Percentiles rank a stretch among this genome's conserved stretches.
These are phyloP conservation scores for Tricholoma saponaceum DNA, from an alignment of 768 basidiomycete genomes.

Conservation along the genomic window DNA sequence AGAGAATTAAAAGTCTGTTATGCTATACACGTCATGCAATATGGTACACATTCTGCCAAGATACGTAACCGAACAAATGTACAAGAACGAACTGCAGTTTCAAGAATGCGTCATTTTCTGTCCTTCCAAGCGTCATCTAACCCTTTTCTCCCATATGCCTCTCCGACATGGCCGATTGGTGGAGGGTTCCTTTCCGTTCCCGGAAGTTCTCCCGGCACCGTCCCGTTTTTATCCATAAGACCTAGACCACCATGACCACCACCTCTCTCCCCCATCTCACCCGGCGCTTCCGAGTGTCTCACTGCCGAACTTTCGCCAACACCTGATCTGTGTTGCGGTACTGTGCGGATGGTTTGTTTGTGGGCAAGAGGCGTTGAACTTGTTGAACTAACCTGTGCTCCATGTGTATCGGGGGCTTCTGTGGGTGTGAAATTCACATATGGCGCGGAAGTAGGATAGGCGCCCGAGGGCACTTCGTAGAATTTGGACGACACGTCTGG, in stretches of 20 bases:
- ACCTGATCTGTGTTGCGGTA: constrained; percentile 37
- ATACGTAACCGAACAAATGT: background rate
- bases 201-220: constrained; percentile 29
- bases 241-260: constrained; percentile 40
- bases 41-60: background rate
- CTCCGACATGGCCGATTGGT: constrained; percentile 38
- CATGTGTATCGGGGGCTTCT: constrained; percentile 32
- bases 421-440: constrained; percentile 39
- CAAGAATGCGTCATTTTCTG: constrained; percentile 32
- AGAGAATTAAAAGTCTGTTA: background rate
- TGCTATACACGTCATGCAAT: background rate
- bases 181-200: constrained; percentile 45
- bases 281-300: constrained; percentile 37
- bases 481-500: constrained; percentile 59
- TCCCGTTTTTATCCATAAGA: constrained; percentile 38
- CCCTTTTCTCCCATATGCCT: constrained; percentile 43
- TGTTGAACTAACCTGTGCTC: constrained; percentile 38
- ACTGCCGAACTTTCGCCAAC: constrained; percentile 46
- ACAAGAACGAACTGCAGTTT: background rate
- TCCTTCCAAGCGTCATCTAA: constrained; percentile 44
- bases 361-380: constrained; percentile 36
- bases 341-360: constrained; percentile 38
- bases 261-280: constrained; percentile 38
- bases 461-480: constrained; percentile 71
- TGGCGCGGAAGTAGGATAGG: constrained; percentile 50